Base-by-base conservation (phyloP, 2,329 filamentous ascomycete genomes). In the Stemphylium vesicarium region DNA sequence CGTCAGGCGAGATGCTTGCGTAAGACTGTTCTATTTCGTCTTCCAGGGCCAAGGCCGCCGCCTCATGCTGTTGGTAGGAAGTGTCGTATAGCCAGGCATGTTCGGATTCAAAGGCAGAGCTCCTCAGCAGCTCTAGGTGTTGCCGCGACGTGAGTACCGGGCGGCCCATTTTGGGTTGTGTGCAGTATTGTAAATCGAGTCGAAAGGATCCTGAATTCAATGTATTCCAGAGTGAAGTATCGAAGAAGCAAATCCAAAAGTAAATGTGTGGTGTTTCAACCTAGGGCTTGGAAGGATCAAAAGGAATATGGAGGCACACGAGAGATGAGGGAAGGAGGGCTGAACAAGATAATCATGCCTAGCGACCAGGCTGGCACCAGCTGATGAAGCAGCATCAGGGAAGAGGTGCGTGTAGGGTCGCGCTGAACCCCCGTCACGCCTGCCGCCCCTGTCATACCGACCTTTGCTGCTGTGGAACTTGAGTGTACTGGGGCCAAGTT, bases 31-130 rank as follows among this genome's bases (percentile, higher is more conserved):
- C 69, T 29, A 75, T 72, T 45, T 71, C 64, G 50, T 66, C 66
- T 53, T 74, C 71, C 35, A 75, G 59, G 24, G 69, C 71, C 50
- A 68, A 47, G 26, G 71, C 72, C 45, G 72, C 71, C 35, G 68
- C 67, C 44, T 72, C 71, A 32, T 75, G 72, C 56, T 75, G 70
- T 53, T 65, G 61, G 44, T 72, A 75, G 7, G 71, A 73, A 16
- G 64, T 64, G 60, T 75, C 72, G 63, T 74, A 75, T 53, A 73
- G 66, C 67, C 71, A 73, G 47, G 72, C 71, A 52, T 75, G 72
- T 51, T 75, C 72, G 11, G 63, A 68, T 53, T 75, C 72, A 48
- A 75, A 75, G 45, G 72, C 72, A 4, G 71, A 74, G 56, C 72
- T 74, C 49, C 72, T 64, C 39, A 75, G 48, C 40, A 74, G 57